A percentile compares a stretch with the other conserved stretches of the same genome.
Conservation (phyloP, 2,329 filamentous ascomycete genomes). For the Cladorrhinum sp. region DNA sequence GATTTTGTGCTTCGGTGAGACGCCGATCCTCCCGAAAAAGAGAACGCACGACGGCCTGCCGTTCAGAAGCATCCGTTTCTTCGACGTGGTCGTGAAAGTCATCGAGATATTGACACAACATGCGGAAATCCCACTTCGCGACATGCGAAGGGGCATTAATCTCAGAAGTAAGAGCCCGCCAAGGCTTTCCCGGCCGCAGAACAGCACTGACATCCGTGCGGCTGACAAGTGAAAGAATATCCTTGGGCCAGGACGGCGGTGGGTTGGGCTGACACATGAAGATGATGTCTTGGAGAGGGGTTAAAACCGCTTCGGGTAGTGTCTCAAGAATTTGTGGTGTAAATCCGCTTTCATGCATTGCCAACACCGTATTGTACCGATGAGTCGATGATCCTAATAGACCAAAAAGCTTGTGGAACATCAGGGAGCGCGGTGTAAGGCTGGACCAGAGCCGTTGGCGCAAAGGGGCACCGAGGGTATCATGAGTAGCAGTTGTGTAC, state of each 20-base stretch:
- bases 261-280: conserved; percentile 80
- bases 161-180: conserved; percentile 35
- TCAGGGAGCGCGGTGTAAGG: conserved; percentile 64
- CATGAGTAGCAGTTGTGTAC: conserved; percentile 39
- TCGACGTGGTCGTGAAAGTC: conserved; percentile 61
- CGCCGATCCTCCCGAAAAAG: conserved; percentile 91
- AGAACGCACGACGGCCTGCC: conserved; percentile 76
- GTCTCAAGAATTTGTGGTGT: conserved; percentile 69
- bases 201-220: conserved; percentile 76
- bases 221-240: conserved; percentile 71
- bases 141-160: conserved; percentile 59
- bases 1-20: conserved; percentile 76
- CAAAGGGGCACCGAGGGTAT: conserved; percentile 35
- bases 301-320: conserved; percentile 78
- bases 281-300: conserved; percentile 79
- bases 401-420: conserved; percentile 66
- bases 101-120: conserved; percentile 69
- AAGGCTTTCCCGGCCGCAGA: conserved; percentile 47
- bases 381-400: conserved; percentile 51
- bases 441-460: conserved; percentile 43
- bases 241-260: conserved; percentile 69
- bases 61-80: conserved; percentile 78
- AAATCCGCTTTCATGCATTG: conserved; percentile 69
- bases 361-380: conserved; percentile 65
- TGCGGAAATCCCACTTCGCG: conserved; percentile 70